Evolutionary conservation across 1,284 basidiomycete species (phyloP).

Genomic region (Pisolithus thermaeus): DNA sequence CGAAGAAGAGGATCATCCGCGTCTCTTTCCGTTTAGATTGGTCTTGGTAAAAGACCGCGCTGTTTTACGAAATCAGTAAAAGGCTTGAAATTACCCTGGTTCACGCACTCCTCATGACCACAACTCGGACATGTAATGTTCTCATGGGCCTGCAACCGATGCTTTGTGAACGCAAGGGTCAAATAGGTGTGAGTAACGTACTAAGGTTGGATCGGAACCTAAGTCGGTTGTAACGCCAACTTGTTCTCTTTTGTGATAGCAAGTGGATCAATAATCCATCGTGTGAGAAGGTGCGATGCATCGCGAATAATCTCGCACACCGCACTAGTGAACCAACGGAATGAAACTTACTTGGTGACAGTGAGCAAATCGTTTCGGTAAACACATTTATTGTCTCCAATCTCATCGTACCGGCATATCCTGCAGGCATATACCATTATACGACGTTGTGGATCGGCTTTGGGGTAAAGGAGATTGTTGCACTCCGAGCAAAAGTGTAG

Average conservation of each 20-base stretch:
- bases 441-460: conserved; percentile 82
- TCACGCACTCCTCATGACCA: conserved; percentile 64
- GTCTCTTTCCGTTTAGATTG: conserved; percentile 92
- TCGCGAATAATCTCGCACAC: neutral
- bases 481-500: conserved; percentile 88
- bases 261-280: conserved; percentile 1
- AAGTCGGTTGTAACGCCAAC: conserved; percentile 88
- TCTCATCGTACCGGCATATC: conserved; percentile 87
- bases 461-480: conserved; percentile 93
- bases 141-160: conserved; percentile 54
- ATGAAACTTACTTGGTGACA: conserved; percentile 75
- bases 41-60: conserved; percentile 90
- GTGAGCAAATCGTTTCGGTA: conserved; percentile 94
- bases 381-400: conserved; percentile 83
- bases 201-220: conserved; percentile 87
- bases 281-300: conserved; percentile 5
- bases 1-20: conserved; percentile 89
- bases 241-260: conserved; percentile 64
- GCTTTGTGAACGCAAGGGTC: neutral
- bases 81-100: neutral
- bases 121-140: conserved; percentile 68
- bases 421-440: conserved; percentile 91
- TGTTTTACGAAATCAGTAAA: conserved; percentile 28
- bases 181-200: conserved; percentile 29
- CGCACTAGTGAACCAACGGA: neutral